Percentiles rank a stretch among this genome's conserved stretches.
phyloP scores from a whole-genome alignment of 441 rosid species.

The Populus hybrid region DNA sequence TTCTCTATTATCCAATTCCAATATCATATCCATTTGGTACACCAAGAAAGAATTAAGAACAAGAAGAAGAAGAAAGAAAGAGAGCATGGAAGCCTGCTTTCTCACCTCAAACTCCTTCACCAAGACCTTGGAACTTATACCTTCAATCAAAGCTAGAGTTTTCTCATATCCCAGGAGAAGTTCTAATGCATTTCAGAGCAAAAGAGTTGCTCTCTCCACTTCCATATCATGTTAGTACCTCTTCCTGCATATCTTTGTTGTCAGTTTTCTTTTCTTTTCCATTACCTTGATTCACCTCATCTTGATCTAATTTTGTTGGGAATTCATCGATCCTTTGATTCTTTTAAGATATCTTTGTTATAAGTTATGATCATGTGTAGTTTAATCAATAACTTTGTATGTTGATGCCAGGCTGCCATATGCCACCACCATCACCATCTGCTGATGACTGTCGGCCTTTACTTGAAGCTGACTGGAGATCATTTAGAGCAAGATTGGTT shows the following conservation, averaged over 20 bases:
- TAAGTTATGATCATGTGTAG: not conserved
- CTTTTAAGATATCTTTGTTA: not conserved
- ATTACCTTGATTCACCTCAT: not conserved
- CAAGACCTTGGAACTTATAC: constrained; percentile 35
- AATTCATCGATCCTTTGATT: not conserved
- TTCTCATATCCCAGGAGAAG: constrained; percentile 38
- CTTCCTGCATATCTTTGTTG: not conserved
- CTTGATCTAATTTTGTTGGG: not conserved
- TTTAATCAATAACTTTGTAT: not conserved
- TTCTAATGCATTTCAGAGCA: constrained; percentile 26
- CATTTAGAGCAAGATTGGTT: constrained; percentile 76
- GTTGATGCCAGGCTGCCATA: constrained; percentile 43
- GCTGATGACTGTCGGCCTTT: constrained; percentile 36
- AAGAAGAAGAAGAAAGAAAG: constrained; percentile 4
- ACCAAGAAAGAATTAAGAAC: not conserved
- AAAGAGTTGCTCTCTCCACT: constrained; percentile 31
- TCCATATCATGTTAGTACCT: constrained; percentile 47
- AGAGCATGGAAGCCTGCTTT: constrained; percentile 76
- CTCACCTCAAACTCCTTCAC: constrained; percentile 61
- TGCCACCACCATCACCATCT: constrained; percentile 46
- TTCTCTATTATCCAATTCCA: constrained; percentile 2
- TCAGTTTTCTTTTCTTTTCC: not conserved
- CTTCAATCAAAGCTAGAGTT: constrained; percentile 42
- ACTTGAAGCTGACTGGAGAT: constrained; percentile 60
- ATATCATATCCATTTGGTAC: not conserved